Evolutionary conservation across 2,329 filamentous ascomycete species (phyloP), one percentile per base, ranked within the genome.

Genomic region (Xenosphaeropsis pyriputrescens): DNA sequence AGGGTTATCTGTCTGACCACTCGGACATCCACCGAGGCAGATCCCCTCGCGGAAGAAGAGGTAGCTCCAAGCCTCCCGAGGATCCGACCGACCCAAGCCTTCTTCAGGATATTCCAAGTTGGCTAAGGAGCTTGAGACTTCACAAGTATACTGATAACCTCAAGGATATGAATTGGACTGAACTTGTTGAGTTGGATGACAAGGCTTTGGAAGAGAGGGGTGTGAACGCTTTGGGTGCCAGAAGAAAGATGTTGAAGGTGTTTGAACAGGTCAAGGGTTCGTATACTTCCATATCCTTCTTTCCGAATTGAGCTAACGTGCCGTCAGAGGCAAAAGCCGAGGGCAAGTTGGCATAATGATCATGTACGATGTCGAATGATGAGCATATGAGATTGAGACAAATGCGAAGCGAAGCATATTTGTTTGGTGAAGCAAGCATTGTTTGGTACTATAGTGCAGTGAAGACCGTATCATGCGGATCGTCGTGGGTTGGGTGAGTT

Each of bases 101-200:
- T 42, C 70, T 98, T 49, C 84, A 93, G 61, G 91, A 98, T 54
- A 95, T 98, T 48, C 89, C 91, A 39, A 82, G 79, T 57, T 98
- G 91, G 91, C 72, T 98, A 52, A 78, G 91, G 56, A 95, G 86
- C 58, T 70, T 96, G 55, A 78, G 91, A 43, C 69, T 98, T 51
- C 91, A 98, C 69, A 98, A 98, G 67, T 98, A 98, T 62, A 98
- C 91, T 8, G 91, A 98, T 49, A 93, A 96, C 50, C 64, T 98
- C 45, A 98, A 96, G 63, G 89, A 96, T 54, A 75, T 96, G 68
- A 86, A 91, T 53, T 98, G 91, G 91, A 83, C 80, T 18, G 91
- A 98, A 38, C 63, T 98, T 49, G 67, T 98, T 42, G 83, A 91
- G 58, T 66, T 98, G 49, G 85, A 95, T 52, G 91, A 98, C 49